Base-by-base conservation (phyloP, 306 rosid genomes). In the Fragaria vesca region DNA sequence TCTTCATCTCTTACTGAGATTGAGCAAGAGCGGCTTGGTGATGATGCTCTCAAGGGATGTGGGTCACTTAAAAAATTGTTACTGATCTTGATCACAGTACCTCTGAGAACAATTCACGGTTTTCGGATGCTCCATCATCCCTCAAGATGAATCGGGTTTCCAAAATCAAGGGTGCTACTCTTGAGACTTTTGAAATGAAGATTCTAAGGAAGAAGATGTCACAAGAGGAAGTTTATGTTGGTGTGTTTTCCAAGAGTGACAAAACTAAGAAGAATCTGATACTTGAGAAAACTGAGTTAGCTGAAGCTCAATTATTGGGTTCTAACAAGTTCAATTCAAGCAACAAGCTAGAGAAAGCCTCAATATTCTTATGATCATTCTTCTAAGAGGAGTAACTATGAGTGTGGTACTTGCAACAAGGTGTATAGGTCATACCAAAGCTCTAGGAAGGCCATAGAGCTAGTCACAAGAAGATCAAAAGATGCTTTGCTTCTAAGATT, bases 401-500 rank as follows among this genome's bases (percentile, higher is more conserved):
- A 89, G 89, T 94, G 97, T 62, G 84, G 83, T 69, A 87, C 94
- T 77, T 94, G 98, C 74, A 84, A 86, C 88, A 94, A 83, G 80
- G 82, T 83, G 73, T 94, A 90, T 52, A 86, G 82, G 61, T 94
- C 98, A 0, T 91, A 94, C 79, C 98, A 24, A 94, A 87, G 98
- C 98, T 72, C 89, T 94, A 40, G 98, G 98, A 24, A 12, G 98
- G 98, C 7, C 98, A 94, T 51, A 94, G 93, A 86, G 96, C 98
- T 6, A 94, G 97, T 74, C 98, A 94, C 57, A 90, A 86, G 79
- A 94, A 88, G 84, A 82, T 70, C 73, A 90, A 83, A 88, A 90
- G 93, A 0, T 89, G 94, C 80, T 86, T 85, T 55, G 90, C 81
- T 80, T 82, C 96, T 9, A 93, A 42, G 57, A 84, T 81, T 6